phyloP scores from a whole-genome alignment of 345 rosid genomes.

The Hirschfeldia incana region DNA sequence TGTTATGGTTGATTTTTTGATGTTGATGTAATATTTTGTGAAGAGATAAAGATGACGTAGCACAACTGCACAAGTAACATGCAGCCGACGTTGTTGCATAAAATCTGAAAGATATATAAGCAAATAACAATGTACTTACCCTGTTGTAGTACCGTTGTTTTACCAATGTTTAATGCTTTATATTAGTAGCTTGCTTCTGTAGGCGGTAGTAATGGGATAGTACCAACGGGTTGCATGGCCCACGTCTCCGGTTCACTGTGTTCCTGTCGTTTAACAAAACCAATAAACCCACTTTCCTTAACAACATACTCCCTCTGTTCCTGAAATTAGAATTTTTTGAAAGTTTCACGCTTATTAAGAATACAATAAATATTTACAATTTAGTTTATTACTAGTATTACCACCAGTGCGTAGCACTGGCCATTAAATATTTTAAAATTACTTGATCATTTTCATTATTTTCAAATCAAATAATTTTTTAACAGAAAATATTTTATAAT shows the following conservation, averaged over 20 bases:
- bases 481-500: no score
- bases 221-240: slow-evolving; percentile 33
- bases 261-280: slow-evolving; percentile 30
- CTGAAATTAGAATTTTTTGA: no score
- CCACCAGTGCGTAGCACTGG: no score
- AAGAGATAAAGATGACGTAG: slow-evolving; percentile 24
- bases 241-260: slow-evolving; percentile 29
- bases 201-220: slow-evolving; percentile 14
- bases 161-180: slow-evolving; percentile 39
- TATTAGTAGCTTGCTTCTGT: slow-evolving; percentile 37
- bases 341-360: no score
- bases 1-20: background rate
- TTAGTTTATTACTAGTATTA: no score
- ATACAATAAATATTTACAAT: no score
- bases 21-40: slow-evolving; percentile 19
- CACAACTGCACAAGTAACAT: background rate
- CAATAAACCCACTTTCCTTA: slow-evolving; percentile 42
- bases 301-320: no score
- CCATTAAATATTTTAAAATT: no score
- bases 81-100: slow-evolving; percentile 35
- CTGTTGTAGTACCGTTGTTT: slow-evolving; percentile 11
- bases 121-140: no score
- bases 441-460: no score
- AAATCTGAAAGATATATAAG: slow-evolving; percentile 24
- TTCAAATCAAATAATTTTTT: no score